Conservation (phyloP, 148 eudicot genomes). For the Talinum fruticosum region DNA sequence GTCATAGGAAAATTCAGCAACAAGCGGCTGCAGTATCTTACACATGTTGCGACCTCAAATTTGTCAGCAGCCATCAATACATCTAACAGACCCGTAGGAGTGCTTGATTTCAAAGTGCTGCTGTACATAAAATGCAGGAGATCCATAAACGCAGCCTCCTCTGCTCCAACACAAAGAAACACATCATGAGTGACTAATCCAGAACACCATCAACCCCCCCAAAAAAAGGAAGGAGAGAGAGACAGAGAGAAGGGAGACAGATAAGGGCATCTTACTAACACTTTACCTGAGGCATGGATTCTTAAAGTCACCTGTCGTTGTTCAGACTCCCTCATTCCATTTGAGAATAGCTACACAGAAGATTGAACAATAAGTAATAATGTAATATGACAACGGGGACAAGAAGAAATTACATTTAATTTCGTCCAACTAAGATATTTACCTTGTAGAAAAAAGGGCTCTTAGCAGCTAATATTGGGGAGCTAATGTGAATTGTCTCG, state of each 20-base stretch:
- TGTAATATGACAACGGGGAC: neutral
- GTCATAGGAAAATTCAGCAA: conserved; percentile 61
- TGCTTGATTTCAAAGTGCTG: conserved; percentile 41
- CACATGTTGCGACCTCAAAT: conserved; percentile 77
- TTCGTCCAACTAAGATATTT: neutral
- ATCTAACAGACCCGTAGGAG: conserved; percentile 61
- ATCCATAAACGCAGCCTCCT: conserved; percentile 86
- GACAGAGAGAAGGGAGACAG: neutral
- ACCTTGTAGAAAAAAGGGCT: conserved; percentile 87
- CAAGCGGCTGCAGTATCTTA: conserved; percentile 62
- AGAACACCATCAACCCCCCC: neutral
- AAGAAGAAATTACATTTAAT: neutral
- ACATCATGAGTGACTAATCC: neutral
- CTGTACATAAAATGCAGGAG: conserved; percentile 74
- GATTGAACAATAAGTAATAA: conserved; percentile 1
- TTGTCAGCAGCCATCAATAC: conserved; percentile 86
- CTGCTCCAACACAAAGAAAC: conserved; percentile 38
- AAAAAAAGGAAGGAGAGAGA: neutral
- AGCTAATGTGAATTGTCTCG: conserved; percentile 67
- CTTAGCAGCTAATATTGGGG: conserved; percentile 79
- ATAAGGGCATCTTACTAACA: neutral
- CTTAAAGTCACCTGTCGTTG: conserved; percentile 45
- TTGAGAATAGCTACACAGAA: conserved; percentile 49
- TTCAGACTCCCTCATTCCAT: conserved; percentile 59
- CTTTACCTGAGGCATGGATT: conserved; percentile 50